Conservation (phyloP, 257 asterid genomes). For the Sherardia arvensis region DNA sequence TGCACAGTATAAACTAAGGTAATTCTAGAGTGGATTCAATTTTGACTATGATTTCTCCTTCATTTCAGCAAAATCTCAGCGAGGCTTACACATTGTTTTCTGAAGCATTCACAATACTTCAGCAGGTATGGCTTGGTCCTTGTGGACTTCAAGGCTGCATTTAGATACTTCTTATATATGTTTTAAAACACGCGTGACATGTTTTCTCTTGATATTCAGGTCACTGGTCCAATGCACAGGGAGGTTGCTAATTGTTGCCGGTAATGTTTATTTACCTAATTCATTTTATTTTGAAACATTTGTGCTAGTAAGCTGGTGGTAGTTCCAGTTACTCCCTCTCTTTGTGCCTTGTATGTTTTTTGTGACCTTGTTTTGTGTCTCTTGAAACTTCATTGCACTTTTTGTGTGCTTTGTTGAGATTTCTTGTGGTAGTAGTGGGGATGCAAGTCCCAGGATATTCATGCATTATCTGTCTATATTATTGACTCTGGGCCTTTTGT, state of each 20-base stretch:
- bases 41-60: constrained; percentile 2
- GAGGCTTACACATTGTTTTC: constrained; percentile 80
- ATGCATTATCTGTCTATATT: neutral
- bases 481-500: neutral
- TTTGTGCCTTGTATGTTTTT: neutral
- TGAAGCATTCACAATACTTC: constrained; percentile 89
- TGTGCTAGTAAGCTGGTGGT: neutral
- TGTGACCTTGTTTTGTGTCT: neutral
- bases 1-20: too few relatives aligned
- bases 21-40: neutral
- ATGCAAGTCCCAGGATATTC: neutral
- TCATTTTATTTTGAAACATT: too few relatives aligned
- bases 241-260: constrained; percentile 99
- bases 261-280: constrained; percentile 28
- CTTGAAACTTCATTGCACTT: neutral
- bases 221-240: constrained; percentile 99
- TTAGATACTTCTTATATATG: neutral
- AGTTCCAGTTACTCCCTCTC: constrained; percentile 1
- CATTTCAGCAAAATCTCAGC: constrained; percentile 65
- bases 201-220: constrained; percentile 38
- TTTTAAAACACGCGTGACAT: neutral
- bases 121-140: constrained; percentile 50
- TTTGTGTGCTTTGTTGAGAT: neutral
- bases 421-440: neutral
- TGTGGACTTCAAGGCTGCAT: neutral